phyloP scores from a whole-genome alignment of 495 filamentous ascomycete genomes.

The Chaetomium tenue region DNA sequence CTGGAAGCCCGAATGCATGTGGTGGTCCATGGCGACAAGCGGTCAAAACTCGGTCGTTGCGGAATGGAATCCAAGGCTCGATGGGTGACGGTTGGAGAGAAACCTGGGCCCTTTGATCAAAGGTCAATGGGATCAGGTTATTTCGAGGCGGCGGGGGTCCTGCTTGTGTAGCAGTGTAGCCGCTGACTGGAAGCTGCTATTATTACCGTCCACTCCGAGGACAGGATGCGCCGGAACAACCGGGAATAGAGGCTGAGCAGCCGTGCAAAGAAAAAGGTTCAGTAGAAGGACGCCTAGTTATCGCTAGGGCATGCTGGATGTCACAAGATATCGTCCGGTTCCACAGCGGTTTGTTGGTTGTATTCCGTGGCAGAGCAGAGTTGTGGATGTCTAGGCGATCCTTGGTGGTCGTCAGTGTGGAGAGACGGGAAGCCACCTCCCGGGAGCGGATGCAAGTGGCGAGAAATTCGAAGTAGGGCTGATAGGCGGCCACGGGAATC shows the following conservation, averaged over 20 bases:
- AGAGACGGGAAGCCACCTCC: constrained; percentile 6
- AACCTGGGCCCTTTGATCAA: background rate
- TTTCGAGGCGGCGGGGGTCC: constrained; percentile 5
- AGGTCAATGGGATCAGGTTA: constrained; percentile 8
- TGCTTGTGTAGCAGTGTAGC: constrained; percentile 19
- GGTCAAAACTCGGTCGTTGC: constrained; percentile 6
- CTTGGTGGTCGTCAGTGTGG: constrained; percentile 2
- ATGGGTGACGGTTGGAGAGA: background rate
- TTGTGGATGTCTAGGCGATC: background rate
- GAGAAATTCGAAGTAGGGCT: background rate
- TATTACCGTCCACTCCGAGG: constrained; percentile 33
- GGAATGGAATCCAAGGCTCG: constrained; percentile 5
- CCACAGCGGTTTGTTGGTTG: constrained; percentile 13
- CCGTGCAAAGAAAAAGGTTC: background rate
- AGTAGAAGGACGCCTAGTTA: constrained; percentile 8
- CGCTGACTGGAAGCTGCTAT: constrained; percentile 28
- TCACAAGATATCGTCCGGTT: background rate
- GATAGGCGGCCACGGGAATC: background rate
- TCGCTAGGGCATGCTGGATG: constrained; percentile 13
- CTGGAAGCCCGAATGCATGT: constrained; percentile 47
- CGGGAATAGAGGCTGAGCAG: constrained; percentile 32
- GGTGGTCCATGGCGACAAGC: constrained; percentile 46
- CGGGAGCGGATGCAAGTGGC: background rate
- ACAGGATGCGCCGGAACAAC: constrained; percentile 20
- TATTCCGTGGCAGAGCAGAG: background rate